Evolutionary conservation across 108 stramenopile species (phyloP), one percentile per base, ranked within the genome.

Genomic region (Cylindrotheca closterium): DNA sequence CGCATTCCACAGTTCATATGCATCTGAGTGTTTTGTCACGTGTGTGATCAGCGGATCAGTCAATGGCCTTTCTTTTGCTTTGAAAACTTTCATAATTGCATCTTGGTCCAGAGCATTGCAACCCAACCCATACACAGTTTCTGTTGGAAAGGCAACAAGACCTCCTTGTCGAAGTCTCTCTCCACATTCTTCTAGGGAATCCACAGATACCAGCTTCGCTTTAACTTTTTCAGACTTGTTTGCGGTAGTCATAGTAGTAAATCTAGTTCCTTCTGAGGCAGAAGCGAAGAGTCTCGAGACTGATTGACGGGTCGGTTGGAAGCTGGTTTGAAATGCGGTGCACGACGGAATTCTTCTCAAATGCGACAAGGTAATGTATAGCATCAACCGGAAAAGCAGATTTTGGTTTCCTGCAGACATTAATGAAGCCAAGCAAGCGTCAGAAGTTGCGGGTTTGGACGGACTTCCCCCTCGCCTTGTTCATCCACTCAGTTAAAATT

Each of bases 51-150:
- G 69, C 17, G 98, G 98, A 72, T 99, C 98, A 23, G 91, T 89
- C 31, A 97, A 70, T 2, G 98, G 98, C 31, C 98, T 77, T 68
- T 91, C 89, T 74, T 99, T 92, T 51, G 92, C 94, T 51, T 83
- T 68, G 78, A 99, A 99, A 31, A 99, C 93, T 55, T 77, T 74
- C 26, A 73, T 68, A 24, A 98, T 86, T 28, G 97, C 96, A 1
- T 57, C 30, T 47, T 79, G 86, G 61, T 96, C 81, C 50, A 97
- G 71, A 2, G 99, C 99, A 58, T 98, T 92, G 47, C 96, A 97
- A 5, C 99, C 99, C 56, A 99, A 81, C 2, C 99, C 99, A 69
- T 98, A 99, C 26, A 99, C 99, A 0, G 99, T 99, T 82, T 99
- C 98, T 28, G 98, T 94, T 23, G 93, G 96, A 54, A 95, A 96